Evolutionary conservation across 768 basidiomycete genomes (phyloP).

Genomic region (Boletus huronensis): DNA sequence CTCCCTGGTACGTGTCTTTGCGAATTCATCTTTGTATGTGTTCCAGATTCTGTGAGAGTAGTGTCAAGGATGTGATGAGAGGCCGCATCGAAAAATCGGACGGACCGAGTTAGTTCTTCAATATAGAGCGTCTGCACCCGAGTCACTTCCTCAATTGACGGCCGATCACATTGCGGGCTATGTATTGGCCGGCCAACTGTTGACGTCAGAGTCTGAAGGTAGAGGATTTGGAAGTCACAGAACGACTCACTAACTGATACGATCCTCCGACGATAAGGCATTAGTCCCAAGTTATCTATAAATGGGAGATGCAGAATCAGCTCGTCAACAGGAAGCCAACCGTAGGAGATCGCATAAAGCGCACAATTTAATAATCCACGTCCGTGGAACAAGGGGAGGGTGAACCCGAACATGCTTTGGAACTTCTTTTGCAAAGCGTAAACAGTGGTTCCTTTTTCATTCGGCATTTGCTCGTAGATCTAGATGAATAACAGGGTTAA

Average conservation of each 20-base stretch:
- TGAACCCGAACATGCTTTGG: constrained; percentile 91
- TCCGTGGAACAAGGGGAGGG: constrained; percentile 95
- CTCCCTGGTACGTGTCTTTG: constrained; percentile 74
- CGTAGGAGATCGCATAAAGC: constrained; percentile 22
- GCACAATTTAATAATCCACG: constrained; percentile 91
- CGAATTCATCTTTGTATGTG: constrained; percentile 92
- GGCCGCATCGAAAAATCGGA: constrained; percentile 2
- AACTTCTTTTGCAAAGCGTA: constrained; percentile 88
- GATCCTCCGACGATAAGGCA: constrained; percentile 94
- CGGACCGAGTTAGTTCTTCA: constrained; percentile 84
- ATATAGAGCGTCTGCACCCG: constrained; percentile 85
- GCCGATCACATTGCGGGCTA: constrained; percentile 72
- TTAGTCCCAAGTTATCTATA: constrained; percentile 87
- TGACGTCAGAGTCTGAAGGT: background rate
- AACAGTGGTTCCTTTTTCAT: constrained; percentile 85
- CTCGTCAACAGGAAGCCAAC: background rate
- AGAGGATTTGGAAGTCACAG: background rate
- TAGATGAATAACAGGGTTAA: constrained; percentile 29
- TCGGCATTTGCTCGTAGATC: constrained; percentile 98
- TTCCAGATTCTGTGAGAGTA: constrained; percentile 77
- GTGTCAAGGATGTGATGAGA: constrained; percentile 5
- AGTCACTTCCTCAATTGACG: constrained; percentile 75
- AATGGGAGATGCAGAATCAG: background rate
- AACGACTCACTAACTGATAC: constrained; percentile 87
- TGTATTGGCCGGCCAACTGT: constrained; percentile 88